A percentile compares a stretch with the other conserved stretches of the same genome.
phyloP scores from a whole-genome alignment of 164 flowering plant genomes.

The Vitis riparia region DNA sequence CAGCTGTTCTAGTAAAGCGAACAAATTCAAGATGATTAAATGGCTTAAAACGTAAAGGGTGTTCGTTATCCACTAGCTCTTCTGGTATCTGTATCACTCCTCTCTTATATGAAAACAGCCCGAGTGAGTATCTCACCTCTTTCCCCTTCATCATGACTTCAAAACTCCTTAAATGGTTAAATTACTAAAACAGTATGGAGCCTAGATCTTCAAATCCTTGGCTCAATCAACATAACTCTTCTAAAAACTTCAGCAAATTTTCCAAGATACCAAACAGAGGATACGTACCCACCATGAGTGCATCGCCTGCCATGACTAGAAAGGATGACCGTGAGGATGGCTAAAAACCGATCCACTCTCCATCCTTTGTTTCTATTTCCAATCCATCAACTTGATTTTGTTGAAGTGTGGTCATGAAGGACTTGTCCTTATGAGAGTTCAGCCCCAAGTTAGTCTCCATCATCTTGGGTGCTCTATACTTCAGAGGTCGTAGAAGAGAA shows the following conservation, averaged over 20 bases:
- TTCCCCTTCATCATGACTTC: conserved; percentile 28
- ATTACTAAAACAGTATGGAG: too few species aligned
- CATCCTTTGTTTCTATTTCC: conserved; percentile 25
- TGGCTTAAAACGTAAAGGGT: conserved; percentile 29
- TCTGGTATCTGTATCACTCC: conserved; percentile 21
- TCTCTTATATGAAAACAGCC: conserved; percentile 23
- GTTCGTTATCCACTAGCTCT: conserved; percentile 32
- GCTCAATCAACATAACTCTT: too few species aligned
- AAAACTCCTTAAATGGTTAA: too few species aligned
- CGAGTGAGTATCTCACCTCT: conserved; percentile 31
- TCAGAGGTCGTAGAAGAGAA: conserved; percentile 29
- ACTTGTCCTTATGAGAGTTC: conserved; percentile 20
- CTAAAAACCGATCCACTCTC: conserved; percentile 15
- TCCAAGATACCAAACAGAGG: too few species aligned
- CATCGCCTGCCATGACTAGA: conserved; percentile 28
- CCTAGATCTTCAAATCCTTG: too few species aligned
- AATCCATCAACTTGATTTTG: conserved; percentile 30
- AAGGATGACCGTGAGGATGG: conserved; percentile 14
- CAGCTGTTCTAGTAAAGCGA: conserved; percentile 17
- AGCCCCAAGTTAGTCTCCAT: conserved; percentile 19
- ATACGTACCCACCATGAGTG: conserved; percentile 12
- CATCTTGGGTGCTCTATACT: conserved; percentile 18
- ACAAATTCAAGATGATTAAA: conserved; percentile 32
- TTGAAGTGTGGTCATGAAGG: conserved; percentile 28
- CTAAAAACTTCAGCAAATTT: too few species aligned